These are phyloP conservation scores for Protea cynaroides DNA, from an alignment of 164 flowering plant genomes.

Conservation along the genomic window DNA sequence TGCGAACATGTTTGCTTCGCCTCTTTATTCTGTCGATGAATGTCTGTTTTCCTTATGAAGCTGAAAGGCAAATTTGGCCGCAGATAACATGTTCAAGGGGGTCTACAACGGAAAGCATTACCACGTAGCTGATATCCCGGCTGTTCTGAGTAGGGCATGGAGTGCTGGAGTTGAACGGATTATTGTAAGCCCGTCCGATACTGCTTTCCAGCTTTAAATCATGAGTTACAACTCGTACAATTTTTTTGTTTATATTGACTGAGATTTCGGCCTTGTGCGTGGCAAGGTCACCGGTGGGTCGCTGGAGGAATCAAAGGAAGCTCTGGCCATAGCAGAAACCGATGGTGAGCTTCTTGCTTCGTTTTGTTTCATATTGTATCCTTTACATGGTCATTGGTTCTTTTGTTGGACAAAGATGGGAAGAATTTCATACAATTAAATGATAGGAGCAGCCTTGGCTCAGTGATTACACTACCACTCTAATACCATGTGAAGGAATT, in stretches of 20 bases:
- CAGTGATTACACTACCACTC: no score
- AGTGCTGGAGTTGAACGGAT: conserved; percentile 85
- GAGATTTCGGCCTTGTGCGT: not conserved
- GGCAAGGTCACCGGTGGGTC: conserved; percentile 96
- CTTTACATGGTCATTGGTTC: no score
- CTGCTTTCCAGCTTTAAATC: not conserved
- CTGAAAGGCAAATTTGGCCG: not conserved
- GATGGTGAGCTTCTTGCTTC: conserved; percentile 54
- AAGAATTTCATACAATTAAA: no score
- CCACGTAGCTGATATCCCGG: conserved; percentile 60
- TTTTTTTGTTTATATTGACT: not conserved
- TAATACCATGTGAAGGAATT: no score
- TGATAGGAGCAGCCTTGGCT: no score
- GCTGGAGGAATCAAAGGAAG: conserved; percentile 88
- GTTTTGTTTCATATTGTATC: not conserved
- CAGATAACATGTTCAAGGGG: conserved; percentile 94
- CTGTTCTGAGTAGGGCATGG: conserved; percentile 88
- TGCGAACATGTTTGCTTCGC: not conserved
- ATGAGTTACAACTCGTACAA: not conserved
- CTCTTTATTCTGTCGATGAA: not conserved
- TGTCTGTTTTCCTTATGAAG: not conserved
- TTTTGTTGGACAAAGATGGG: no score
- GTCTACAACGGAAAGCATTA: conserved; percentile 83
- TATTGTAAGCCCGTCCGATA: conserved; percentile 38
- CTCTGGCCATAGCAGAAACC: conserved; percentile 90